Base-by-base conservation (phyloP, 177 flowering plant species). In the Vitis hybrid region DNA sequence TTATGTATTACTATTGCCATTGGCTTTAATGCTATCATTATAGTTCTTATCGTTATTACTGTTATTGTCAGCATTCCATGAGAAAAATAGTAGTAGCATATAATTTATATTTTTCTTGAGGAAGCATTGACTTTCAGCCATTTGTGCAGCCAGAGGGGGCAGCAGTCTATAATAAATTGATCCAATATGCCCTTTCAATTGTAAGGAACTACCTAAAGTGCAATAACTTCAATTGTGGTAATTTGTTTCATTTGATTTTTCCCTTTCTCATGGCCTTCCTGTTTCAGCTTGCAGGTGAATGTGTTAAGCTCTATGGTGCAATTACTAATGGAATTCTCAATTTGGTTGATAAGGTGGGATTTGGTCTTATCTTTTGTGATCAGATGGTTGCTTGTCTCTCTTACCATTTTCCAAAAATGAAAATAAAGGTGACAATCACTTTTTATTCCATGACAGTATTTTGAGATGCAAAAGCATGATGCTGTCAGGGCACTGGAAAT, bases 331-430 rank as follows among this genome's bases (percentile, higher is more conserved):
- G 88, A 15, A 77, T 71, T 66, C 78, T 82, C 65, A 82, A 77
- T 75, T 73, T 88, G 76, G 81, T 89, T 73, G 93, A 89, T 82
- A 89, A 87, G 86, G 93, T 87, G 46, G 50, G 65, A 3, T 57
- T 63, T 56, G 4, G 10, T 51, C 14, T 56, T 9, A 13, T 57
- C 13, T 11, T 5, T 46, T 21, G 55, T 35, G 2, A 46, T 24
- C 4, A 13, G 20, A 62, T 63, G 21, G 59, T 24, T 55, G 6
- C 12, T 20, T 18, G 14, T 58, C 46, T 52, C 0, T 20, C 51
- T 24, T 58, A 50, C 15, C 6, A 35, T 61, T 41, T 48, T 51
- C 57, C 17, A 11, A 54, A 46, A 27, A n/a, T 9, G 24, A 71
- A 20, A 21, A 2, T n/a, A 41, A 52, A 12, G 1, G 41, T 4